A percentile compares a stretch with the other conserved stretches of the same genome.
Conservation (phyloP, 768 basidiomycete genomes). For the Lactifluus hygrophoroides region DNA sequence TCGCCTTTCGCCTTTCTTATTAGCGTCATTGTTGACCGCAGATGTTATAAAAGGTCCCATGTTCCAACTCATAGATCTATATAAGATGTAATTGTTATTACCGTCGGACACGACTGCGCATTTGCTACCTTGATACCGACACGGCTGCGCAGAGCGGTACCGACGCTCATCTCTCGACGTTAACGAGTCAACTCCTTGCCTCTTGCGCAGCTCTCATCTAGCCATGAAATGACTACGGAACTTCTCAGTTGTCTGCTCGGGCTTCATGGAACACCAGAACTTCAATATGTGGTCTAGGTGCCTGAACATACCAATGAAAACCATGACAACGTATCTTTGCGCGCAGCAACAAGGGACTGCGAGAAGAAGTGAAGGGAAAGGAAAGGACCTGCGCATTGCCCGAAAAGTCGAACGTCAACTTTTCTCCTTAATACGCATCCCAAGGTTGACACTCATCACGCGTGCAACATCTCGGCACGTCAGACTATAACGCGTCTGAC, state of each 20-base stretch:
- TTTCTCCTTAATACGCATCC: background rate
- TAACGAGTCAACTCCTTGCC: background rate
- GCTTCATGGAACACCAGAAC: too few relatives aligned
- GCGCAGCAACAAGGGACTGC: background rate
- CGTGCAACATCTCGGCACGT: constrained; percentile 79
- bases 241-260: background rate
- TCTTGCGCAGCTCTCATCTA: background rate
- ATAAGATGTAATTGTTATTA: too few relatives aligned
- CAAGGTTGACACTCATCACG: constrained; percentile 29
- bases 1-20: too few relatives aligned
- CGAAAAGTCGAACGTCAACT: background rate
- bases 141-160: too few relatives aligned
- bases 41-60: too few relatives aligned
- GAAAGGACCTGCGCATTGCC: too few relatives aligned
- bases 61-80: too few relatives aligned
- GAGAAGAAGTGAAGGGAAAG: background rate
- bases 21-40: too few relatives aligned
- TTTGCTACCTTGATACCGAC: too few relatives aligned
- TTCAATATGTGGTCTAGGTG: background rate
- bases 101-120: too few relatives aligned
- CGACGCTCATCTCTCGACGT: background rate
- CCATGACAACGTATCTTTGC: background rate
- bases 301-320: background rate
- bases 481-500: constrained; percentile 65
- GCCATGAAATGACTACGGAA: background rate